These are phyloP conservation scores for Melampsora abietis-canadensis DNA, from an alignment of 1,284 basidiomycete genomes.

Conservation along the genomic window DNA sequence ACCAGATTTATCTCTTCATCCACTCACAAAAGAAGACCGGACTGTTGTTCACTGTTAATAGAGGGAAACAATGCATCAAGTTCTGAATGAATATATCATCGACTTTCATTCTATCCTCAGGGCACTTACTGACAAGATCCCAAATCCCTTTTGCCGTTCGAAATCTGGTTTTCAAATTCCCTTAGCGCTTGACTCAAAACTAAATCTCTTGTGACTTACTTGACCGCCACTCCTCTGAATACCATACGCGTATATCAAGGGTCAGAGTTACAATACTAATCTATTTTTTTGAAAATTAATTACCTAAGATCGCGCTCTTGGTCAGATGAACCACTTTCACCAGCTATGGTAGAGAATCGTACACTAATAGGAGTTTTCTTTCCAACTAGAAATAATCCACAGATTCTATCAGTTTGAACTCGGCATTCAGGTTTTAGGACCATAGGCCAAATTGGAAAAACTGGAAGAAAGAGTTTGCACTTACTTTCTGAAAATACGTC, in stretches of 20 bases:
- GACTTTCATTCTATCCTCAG: no score
- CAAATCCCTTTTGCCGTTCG: conserved; percentile 82
- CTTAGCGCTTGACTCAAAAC: no score
- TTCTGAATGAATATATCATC: conserved; percentile 6
- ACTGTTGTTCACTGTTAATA: conserved; percentile 13
- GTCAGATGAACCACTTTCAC: conserved; percentile 81
- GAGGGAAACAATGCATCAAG: not conserved
- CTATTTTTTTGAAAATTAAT: conserved; percentile 56
- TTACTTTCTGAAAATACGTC: conserved; percentile 7
- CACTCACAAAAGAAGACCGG: conserved; percentile 11
- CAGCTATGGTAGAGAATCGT: conserved; percentile 59
- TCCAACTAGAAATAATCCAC: conserved; percentile 45
- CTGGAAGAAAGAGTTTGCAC: no score
- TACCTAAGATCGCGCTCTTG: conserved; percentile 88
- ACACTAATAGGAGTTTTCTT: conserved; percentile 52
- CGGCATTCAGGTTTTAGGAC: no score
- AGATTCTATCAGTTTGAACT: not conserved
- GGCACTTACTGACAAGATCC: conserved; percentile 65
- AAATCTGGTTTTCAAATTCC: conserved; percentile 52
- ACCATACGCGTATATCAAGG: not conserved
- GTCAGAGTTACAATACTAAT: not conserved
- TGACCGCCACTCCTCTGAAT: conserved; percentile 18
- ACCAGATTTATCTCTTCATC: no score
- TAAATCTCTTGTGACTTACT: conserved; percentile 3
- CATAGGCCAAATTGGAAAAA: no score